Evolutionary conservation across 2,329 filamentous ascomycete species (phyloP), one percentile per base, ranked within the genome.

Genomic region (Pyrenophora tritici-repentis): DNA sequence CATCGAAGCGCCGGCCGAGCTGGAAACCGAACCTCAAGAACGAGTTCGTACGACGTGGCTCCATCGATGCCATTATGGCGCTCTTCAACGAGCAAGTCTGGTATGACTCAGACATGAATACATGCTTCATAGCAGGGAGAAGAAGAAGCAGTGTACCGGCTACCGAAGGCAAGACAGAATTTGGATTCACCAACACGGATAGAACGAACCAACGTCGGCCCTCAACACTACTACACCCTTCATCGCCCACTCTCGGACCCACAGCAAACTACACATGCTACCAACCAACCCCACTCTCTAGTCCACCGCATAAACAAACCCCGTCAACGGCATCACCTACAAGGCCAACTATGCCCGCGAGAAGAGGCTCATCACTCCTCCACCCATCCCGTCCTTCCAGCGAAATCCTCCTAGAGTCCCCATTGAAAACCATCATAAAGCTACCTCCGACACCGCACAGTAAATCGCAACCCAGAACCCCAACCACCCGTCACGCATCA

Each of bases 21-120:
- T 67, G 63, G 66, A 53, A 50, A 32, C 66, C 63, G 20, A 67
- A 59, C 34, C 57, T 68, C 32, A 67, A 66, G 41, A 49, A 47
- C 29, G 65, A 66, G 18, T 47, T 65, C 5, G 10, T 41, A 32
- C 48, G 48, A 3, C 24, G 48, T 40, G 24, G n/a, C 45, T 52
- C 49, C n/a, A 49, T 34, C n/a, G 50, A 53, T 31, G 58, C 56
- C 16, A 44, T 45, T 9, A 47, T 59, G 17, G 55, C 54, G 0
- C 47, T 45, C 3, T 51, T 58, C 32, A 53, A 59, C 3, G 38
- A 36, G 2, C 53, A 36, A 13, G 26, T 32, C 17, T 44, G 44
- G 49, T 45, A 16, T 10, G 33, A 42, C 1, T 34, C 24, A 24
- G 24, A 26, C 18, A 14, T 9, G 8, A 29, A 42, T 14, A 20